Evolutionary conservation across 352 stramenopile species (phyloP).

Genomic region (Paralagenidium karlingii): DNA sequence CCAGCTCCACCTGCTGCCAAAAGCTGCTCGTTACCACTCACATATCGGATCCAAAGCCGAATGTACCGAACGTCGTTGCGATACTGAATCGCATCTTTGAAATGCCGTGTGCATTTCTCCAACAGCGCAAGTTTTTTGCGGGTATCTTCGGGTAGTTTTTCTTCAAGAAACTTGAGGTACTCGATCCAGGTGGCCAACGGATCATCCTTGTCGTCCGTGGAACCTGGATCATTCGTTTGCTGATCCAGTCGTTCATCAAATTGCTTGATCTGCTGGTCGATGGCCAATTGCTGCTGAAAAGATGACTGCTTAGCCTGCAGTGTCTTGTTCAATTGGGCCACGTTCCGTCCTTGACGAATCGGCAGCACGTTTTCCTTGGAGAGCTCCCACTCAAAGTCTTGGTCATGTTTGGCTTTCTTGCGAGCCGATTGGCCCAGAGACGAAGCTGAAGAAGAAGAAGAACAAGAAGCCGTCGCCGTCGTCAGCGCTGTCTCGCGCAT

Average conservation of each 20-base stretch:
- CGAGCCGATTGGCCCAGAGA: too few species aligned
- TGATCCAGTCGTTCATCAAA: conserved; percentile 27
- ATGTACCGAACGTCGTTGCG: conserved; percentile 73
- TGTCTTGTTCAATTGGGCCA: conserved; percentile 63
- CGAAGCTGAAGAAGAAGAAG: too few species aligned
- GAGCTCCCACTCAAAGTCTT: conserved; percentile 70
- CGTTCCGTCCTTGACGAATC: conserved; percentile 64
- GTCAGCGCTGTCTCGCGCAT: too few species aligned
- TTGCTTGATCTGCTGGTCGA: conserved; percentile 38
- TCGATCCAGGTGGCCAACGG: conserved; percentile 52
- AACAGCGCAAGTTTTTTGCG: conserved; percentile 61
- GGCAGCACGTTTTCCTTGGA: conserved; percentile 85
- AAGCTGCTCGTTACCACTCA: conserved; percentile 13
- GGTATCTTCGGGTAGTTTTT: conserved; percentile 73
- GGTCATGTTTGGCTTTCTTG: too few species aligned
- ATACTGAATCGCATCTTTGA: conserved; percentile 53
- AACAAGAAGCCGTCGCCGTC: too few species aligned
- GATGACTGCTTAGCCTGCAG: conserved; percentile 38
- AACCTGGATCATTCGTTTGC: conserved; percentile 39
- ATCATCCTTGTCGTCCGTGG: too few species aligned
- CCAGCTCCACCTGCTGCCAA: neutral
- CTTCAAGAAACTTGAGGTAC: conserved; percentile 71
- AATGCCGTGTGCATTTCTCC: conserved; percentile 54
- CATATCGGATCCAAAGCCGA: conserved; percentile 81
- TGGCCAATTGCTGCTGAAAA: conserved; percentile 37